Evolutionary conservation across 352 stramenopile species (phyloP).

Genomic region (Phytophthora litchii): DNA sequence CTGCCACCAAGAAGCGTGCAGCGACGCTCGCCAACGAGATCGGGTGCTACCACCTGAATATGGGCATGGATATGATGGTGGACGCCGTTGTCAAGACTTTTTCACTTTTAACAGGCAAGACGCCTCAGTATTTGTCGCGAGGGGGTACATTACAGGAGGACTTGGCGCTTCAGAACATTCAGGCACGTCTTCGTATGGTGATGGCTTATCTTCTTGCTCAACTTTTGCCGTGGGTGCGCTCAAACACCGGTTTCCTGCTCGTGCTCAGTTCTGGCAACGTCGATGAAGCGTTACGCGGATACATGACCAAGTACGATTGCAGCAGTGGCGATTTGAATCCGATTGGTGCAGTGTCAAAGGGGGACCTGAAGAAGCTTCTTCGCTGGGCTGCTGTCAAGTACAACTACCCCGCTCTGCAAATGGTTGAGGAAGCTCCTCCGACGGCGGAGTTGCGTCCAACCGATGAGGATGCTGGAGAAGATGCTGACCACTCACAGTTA

Average conservation of each 20-base stretch:
- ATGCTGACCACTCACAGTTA: constrained; percentile 91
- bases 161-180: constrained; percentile 98
- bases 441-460: constrained; percentile 97
- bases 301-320: constrained; percentile 99
- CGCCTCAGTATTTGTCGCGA: constrained; percentile 86
- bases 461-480: constrained; percentile 59
- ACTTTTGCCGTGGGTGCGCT: constrained; percentile 97
- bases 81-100: constrained; percentile 86
- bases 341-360: constrained; percentile 96
- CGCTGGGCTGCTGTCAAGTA: constrained; percentile 91
- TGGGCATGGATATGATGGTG: constrained; percentile 97
- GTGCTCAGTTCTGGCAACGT: constrained; percentile 98
- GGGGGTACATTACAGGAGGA: constrained; percentile 95
- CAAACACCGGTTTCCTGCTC: constrained; percentile 95
- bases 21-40: constrained; percentile 91
- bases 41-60: constrained; percentile 94
- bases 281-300: constrained; percentile 97
- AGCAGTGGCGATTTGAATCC: constrained; percentile 98
- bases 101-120: constrained; percentile 84
- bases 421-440: constrained; percentile 94
- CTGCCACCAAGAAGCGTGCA: constrained; percentile 91
- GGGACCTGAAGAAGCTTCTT: constrained; percentile 97
- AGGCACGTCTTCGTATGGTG: constrained; percentile 98
- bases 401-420: constrained; percentile 90
- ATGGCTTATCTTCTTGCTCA: constrained; percentile 98